Evolutionary conservation across 306 rosid species (phyloP).

Genomic region (Cucurbita argyrosperma): DNA sequence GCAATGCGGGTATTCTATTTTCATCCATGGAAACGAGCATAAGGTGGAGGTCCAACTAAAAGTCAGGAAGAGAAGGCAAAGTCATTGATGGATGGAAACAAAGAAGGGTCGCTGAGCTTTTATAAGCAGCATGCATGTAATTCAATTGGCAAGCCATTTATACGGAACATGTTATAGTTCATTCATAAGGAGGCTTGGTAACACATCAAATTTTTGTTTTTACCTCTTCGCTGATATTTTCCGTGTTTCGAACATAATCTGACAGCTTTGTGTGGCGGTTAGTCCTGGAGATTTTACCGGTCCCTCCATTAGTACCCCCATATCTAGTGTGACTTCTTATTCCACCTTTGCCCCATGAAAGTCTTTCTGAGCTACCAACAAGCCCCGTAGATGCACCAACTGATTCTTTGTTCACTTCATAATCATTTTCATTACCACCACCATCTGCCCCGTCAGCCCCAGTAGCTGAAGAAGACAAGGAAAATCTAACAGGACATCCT

Average conservation of each 20-base stretch:
- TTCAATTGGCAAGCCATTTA: background rate
- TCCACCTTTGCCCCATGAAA: constrained; percentile 66
- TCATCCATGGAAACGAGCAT: constrained; percentile 49
- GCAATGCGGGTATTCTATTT: constrained; percentile 37
- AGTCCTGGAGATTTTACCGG: constrained; percentile 35
- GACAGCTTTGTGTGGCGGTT: constrained; percentile 40
- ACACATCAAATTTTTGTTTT: constrained; percentile 10
- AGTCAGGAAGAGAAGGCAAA: background rate
- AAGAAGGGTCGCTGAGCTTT: background rate
- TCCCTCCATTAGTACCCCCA: constrained; percentile 32
- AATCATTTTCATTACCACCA: constrained; percentile 36
- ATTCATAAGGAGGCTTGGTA: background rate
- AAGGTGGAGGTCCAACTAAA: constrained; percentile 38
- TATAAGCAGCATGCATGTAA: constrained; percentile 2
- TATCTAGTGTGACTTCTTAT: constrained; percentile 46
- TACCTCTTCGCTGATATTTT: constrained; percentile 35
- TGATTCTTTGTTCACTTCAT: constrained; percentile 37
- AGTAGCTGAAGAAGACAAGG: constrained; percentile 31
- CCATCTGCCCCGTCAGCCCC: constrained; percentile 34
- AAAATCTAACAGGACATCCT: constrained; percentile 37
- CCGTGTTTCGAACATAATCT: constrained; percentile 34
- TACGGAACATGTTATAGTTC: background rate
- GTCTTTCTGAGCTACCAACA: constrained; percentile 44
- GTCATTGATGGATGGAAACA: constrained; percentile 2
- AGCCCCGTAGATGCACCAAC: constrained; percentile 28